A percentile compares a stretch with the other conserved stretches of the same genome.
phyloP scores from a whole-genome alignment of 2,329 filamentous ascomycete genomes.

The Colletotrichum tropicicola region DNA sequence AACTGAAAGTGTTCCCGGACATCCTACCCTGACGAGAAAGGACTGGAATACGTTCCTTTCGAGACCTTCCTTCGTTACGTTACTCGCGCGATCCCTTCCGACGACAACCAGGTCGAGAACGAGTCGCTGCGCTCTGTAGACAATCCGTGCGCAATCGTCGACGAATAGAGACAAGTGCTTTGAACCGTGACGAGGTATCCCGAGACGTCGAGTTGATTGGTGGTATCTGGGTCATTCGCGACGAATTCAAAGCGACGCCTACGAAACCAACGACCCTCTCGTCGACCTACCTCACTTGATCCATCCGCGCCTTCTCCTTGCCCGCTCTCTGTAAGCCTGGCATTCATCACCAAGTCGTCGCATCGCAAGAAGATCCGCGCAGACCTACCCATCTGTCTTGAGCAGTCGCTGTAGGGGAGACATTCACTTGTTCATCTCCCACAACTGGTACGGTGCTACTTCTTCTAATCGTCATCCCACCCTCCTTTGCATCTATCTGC shows the following conservation, averaged over 20 bases:
- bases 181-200: slow-evolving; percentile 30
- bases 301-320: not conserved
- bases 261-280: slow-evolving; percentile 21
- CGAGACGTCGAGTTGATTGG: slow-evolving; percentile 28
- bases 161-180: slow-evolving; percentile 32
- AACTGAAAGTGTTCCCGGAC: slow-evolving; percentile 19
- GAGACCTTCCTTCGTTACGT: slow-evolving; percentile 26
- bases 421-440: slow-evolving; percentile 99
- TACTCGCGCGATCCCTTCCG: slow-evolving; percentile 26
- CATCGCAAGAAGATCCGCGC: slow-evolving; percentile 2
- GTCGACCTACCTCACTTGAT: slow-evolving; percentile 25
- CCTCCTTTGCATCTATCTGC: too few species aligned
- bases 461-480: not conserved
- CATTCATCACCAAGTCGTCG: not conserved
- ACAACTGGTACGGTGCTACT: slow-evolving; percentile 65
- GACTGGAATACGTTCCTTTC: slow-evolving; percentile 54
- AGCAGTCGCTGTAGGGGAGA: slow-evolving; percentile 76
- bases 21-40: slow-evolving; percentile 36
- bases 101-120: slow-evolving; percentile 31
- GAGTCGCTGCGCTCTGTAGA: slow-evolving; percentile 33
- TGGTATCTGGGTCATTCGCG: slow-evolving; percentile 30
- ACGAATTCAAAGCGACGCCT: slow-evolving; percentile 21
- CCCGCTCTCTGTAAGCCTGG: not conserved
- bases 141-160: slow-evolving; percentile 23
- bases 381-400: slow-evolving; percentile 24